Conservation (phyloP, 2,329 filamentous ascomycete species). For the Penicillium sp. region DNA sequence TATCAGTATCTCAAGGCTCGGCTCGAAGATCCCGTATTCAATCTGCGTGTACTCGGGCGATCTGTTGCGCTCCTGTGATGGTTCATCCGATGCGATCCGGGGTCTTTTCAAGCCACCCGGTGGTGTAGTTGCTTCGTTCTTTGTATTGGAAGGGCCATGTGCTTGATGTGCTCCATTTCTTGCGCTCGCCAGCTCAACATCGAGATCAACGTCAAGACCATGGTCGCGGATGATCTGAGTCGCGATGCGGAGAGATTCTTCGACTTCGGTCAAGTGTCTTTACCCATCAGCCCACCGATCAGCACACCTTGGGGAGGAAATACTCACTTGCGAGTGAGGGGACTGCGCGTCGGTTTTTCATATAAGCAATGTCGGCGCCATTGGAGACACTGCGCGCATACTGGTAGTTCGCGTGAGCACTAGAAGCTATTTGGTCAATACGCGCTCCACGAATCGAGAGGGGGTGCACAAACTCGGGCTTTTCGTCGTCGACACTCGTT, state of each 20-base stretch:
- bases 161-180: conserved; percentile 1
- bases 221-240: conserved; percentile 8
- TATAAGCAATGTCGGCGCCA: conserved; percentile 7
- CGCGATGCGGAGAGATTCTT: conserved; percentile 7
- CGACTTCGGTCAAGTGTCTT: conserved; percentile 9
- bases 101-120: not conserved
- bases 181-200: conserved; percentile 1
- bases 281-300: not conserved
- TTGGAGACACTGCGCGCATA: conserved; percentile 9
- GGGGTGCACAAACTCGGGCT: not conserved
- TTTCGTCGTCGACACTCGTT: conserved; percentile 2
- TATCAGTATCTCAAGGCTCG: conserved; percentile 2
- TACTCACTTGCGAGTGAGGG: conserved; percentile 5
- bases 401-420: conserved; percentile 6
- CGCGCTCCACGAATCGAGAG: not conserved
- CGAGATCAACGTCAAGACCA: conserved; percentile 5
- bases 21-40: not conserved
- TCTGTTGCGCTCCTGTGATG: not conserved
- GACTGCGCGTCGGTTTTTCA: conserved; percentile 6
- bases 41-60: not conserved
- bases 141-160: not conserved
- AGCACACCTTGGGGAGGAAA: not conserved
- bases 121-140: not conserved
- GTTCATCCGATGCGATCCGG: conserved; percentile 2
- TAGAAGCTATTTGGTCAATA: not conserved